Evolutionary conservation across 108 stramenopile species (phyloP), one percentile per base, ranked within the genome.

Genomic region (Cyclotella cryptica): DNA sequence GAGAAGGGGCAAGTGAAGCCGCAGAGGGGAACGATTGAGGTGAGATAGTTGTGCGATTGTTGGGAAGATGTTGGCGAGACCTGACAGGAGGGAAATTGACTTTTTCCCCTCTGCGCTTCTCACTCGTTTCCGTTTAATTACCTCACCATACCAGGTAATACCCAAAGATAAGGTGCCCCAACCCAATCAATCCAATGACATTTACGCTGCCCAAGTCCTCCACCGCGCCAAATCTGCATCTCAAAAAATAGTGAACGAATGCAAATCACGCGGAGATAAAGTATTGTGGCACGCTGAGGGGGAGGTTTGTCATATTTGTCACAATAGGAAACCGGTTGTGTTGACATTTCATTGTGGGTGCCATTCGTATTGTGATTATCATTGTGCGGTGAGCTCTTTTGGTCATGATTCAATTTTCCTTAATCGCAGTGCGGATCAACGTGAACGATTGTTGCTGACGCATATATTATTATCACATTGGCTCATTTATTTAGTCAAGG

Each of bases 251-350:
- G 21, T 42, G 9, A 40, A 43, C 28, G 59, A 74, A 40, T 35
- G 39, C n/a, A 43, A 40, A 35, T 57, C 41, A 54, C 66, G 70
- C 13, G 78, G 73, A 0, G 59, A 69, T 7, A 57, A 49, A 13
- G 57, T 53, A 5, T 18, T 86, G n/a, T 42, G 29, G 63, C 40
- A 59, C 0, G 39, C 28, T n/a, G 26, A 21, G 46, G 78, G 88
- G 69, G 65, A 62, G 61, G 68, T 72, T 42, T 93, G 93, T 75
- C 93, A 93, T 60, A 80, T 91, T 46, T 93, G 93, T 64, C 87
- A 88, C 41, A 80, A 76, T 55, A 51, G 79, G 27, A 82, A 77
- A 46, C 29, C 77, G 15, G 55, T 71, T n/a, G 74, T 58, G 0
- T 41, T 81, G 43, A 57, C 69, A 14, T 90, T 94, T 72, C 70